Base-by-base conservation (phyloP, 192 early-diverging fungal species). In the Coemansia sp. region DNA sequence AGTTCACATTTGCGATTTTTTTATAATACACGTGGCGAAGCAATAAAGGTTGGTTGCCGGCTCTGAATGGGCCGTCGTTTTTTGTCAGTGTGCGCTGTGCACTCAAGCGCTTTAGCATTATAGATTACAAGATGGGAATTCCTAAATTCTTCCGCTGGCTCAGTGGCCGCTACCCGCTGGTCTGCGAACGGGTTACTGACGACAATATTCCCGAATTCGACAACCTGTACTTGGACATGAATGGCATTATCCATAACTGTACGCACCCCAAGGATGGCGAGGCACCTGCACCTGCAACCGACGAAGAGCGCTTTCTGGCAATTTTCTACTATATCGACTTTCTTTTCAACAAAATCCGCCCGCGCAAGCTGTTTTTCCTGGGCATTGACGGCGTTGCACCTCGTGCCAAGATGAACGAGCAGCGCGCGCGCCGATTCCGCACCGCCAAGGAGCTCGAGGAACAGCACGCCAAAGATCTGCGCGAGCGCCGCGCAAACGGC, bases 341-440 rank as follows among this genome's bases (percentile, higher is more conserved):
- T 48, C 59, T 98, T 23, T 98, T 98, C 58, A 66, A 84, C 51
- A 90, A 89, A 70, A 93, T 97, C 64, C 90, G 89, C 60, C 96
- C 96, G 28, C 83, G 87, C 69, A 96, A 95, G 71, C 69, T 95
- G 23, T 96, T 97, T 59, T 96, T 94, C 66, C 80, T 98, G 71
- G 96, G 93, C 18, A 87, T 98, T 18, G 96, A 97, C 74, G 86
- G 87, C 43, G 96, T 99, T 42, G 96, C 96, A 0, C 96, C 96
- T 16, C 84, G 96, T 41, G 96, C 96, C 18, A 99, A 99, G 67
- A 99, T 99, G 94, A 99, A 99, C 64, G 94, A 99, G 73, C 96
- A 99, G 75, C 88, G 96, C 11, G 91, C 92, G 5, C 85, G 96
- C 30, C 88, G 96, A 38, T 99, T 99, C 81, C 85, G 93, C 53